Evolutionary conservation across 78 protist genomes (phyloP).

Genomic region (Dictyostelium intermedium): DNA sequence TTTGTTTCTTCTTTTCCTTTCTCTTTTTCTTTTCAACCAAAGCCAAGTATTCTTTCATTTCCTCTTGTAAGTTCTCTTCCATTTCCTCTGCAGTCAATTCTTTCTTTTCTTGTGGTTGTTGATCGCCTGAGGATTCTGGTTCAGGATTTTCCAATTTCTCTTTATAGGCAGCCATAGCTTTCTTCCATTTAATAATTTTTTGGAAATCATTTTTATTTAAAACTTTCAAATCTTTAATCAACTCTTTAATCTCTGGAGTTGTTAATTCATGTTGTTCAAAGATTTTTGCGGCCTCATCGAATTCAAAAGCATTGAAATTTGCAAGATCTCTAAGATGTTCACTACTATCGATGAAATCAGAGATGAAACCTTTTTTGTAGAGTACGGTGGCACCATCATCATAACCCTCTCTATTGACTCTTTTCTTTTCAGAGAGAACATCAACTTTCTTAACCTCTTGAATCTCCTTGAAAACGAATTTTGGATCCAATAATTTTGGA

Average conservation of each 20-base stretch:
- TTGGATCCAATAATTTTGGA: slow-evolving; percentile 93
- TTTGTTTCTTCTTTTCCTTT: slow-evolving; percentile 36
- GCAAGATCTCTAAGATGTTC: slow-evolving; percentile 78
- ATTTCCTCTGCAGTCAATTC: slow-evolving; percentile 14
- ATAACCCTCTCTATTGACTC: slow-evolving; percentile 76
- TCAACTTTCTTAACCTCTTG: slow-evolving; percentile 22
- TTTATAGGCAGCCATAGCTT: slow-evolving; percentile 3
- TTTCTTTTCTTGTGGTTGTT: neutral
- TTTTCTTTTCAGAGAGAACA: slow-evolving; percentile 21
- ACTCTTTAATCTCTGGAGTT: slow-evolving; percentile 83
- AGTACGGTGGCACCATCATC: slow-evolving; percentile 62
- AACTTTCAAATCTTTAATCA: slow-evolving; percentile 83
- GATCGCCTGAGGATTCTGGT: neutral
- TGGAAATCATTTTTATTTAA: slow-evolving; percentile 91
- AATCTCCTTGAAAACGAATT: slow-evolving; percentile 88
- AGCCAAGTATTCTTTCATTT: neutral
- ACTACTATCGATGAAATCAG: slow-evolving; percentile 56
- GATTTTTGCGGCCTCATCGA: slow-evolving; percentile 73
- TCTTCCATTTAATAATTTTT: slow-evolving; percentile 88
- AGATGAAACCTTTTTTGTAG: neutral
- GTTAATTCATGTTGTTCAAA: slow-evolving; percentile 82
- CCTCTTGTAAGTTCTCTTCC: slow-evolving; percentile 32
- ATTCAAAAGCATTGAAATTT: slow-evolving; percentile 23
- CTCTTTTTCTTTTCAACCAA: slow-evolving; percentile 30
- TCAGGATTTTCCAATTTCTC: slow-evolving; percentile 13